phyloP scores from a whole-genome alignment of 1,139 yeast genomes.

The Geotrichum restrictum region DNA sequence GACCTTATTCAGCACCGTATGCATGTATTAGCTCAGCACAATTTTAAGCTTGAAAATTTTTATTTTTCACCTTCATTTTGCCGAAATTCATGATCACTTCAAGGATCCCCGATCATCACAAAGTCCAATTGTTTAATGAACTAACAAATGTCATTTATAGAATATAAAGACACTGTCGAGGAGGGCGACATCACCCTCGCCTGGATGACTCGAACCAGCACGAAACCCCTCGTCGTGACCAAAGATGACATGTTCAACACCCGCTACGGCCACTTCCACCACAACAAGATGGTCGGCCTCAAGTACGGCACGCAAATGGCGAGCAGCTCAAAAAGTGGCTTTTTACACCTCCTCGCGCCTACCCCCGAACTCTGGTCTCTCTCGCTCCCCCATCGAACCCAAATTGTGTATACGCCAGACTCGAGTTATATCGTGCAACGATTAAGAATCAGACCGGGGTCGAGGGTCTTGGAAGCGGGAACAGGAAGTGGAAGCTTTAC shows the following conservation, averaged over 20 bases:
- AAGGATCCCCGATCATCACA: too few relatives aligned
- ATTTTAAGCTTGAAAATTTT: too few relatives aligned
- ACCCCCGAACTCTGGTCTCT: slow-evolving; percentile 95
- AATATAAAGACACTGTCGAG: slow-evolving; percentile 57
- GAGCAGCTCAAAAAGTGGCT: slow-evolving; percentile 76
- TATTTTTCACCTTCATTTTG: too few relatives aligned
- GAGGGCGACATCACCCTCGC: slow-evolving; percentile 85
- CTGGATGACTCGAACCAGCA: slow-evolving; percentile 73
- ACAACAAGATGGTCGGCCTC: slow-evolving; percentile 74
- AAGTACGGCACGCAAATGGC: slow-evolving; percentile 83
- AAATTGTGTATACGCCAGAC: slow-evolving; percentile 94
- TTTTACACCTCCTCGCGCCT: slow-evolving; percentile 82
- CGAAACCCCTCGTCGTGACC: slow-evolving; percentile 67
- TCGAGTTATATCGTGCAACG: slow-evolving; percentile 86
- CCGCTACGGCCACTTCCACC: slow-evolving; percentile 83
- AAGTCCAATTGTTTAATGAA: too few relatives aligned
- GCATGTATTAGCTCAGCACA: too few relatives aligned
- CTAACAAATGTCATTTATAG: slow-evolving; percentile 41
- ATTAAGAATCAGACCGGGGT: slow-evolving; percentile 66
- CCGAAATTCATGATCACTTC: too few relatives aligned
- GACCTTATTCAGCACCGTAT: too few relatives aligned
- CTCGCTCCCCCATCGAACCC: slow-evolving; percentile 94
- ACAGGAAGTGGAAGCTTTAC: slow-evolving; percentile 97
- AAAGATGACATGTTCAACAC: slow-evolving; percentile 66
- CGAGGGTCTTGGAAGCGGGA: slow-evolving; percentile 90